Percentiles rank a stretch among this genome's conserved stretches.
These are phyloP conservation scores for Rhynchospora breviuscula DNA, from an alignment of 176 grass and related monocot species.

Conservation along the genomic window DNA sequence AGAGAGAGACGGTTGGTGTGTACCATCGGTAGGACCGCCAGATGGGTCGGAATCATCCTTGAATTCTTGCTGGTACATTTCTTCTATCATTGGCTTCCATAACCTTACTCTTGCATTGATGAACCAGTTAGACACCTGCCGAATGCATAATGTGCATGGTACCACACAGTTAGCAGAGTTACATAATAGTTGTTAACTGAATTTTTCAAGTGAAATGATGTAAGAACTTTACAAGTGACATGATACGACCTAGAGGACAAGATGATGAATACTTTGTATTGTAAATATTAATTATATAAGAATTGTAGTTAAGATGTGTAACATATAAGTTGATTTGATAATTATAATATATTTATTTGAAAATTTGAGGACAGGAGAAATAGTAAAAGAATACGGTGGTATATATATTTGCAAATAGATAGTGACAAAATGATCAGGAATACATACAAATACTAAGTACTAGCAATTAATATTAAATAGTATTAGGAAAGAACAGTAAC, in stretches of 20 bases:
- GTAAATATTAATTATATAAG: neutral
- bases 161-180: slow-evolving; percentile 1
- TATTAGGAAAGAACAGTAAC: slow-evolving; percentile 17
- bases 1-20: slow-evolving; percentile 25
- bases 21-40: slow-evolving; percentile 28
- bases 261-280: neutral
- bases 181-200: neutral
- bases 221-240: neutral
- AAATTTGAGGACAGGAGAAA: neutral
- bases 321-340: neutral
- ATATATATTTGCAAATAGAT: slow-evolving; percentile 7
- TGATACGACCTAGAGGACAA: neutral
- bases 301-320: neutral
- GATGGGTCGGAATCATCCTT: slow-evolving; percentile 43
- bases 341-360: neutral
- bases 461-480: slow-evolving; percentile 13
- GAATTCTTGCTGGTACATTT: slow-evolving; percentile 95
- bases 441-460: slow-evolving; percentile 4
- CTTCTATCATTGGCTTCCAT: slow-evolving; percentile 99
- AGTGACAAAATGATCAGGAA: slow-evolving; percentile 12
- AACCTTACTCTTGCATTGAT: slow-evolving; percentile 98
- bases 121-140: slow-evolving; percentile 99
- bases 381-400: neutral
- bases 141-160: slow-evolving; percentile 14
- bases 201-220: neutral